Conservation (phyloP, 169 alveolate genomes). For the Cryptosporidium xiaoi region DNA sequence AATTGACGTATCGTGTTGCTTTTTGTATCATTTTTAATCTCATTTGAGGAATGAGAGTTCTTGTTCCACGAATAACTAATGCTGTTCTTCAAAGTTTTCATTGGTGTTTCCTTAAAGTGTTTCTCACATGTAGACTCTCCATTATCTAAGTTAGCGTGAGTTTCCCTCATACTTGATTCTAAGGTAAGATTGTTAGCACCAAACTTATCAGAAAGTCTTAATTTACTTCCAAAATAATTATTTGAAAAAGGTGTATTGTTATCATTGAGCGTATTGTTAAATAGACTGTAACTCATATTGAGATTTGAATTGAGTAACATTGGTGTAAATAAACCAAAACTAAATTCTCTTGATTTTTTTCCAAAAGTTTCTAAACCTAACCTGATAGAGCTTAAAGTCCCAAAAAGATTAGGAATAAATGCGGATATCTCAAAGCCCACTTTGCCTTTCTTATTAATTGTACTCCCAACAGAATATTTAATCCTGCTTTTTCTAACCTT, state of each 20-base stretch:
- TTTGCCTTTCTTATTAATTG: conserved; percentile 51
- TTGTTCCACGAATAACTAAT: conserved; percentile 62
- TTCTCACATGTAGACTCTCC: neutral
- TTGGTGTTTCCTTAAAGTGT: neutral
- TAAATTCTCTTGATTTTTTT: conserved; percentile 22
- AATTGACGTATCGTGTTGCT: conserved; percentile 20
- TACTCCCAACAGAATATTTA: conserved; percentile 46
- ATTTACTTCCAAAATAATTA: conserved; percentile 50
- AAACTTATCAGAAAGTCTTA: conserved; percentile 25
- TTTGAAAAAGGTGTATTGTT: conserved; percentile 24
- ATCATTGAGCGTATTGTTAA: conserved; percentile 10
- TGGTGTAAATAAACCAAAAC: conserved; percentile 39
- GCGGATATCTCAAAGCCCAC: conserved; percentile 70
- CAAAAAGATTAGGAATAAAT: conserved; percentile 49
- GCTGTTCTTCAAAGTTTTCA: conserved; percentile 44
- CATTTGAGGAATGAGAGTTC: neutral
- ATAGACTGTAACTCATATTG: conserved; percentile 52
- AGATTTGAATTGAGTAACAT: conserved; percentile 25
- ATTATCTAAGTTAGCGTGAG: neutral
- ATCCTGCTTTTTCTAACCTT: conserved; percentile 7
- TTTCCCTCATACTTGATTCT: conserved; percentile 51
- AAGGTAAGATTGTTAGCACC: conserved; percentile 4
- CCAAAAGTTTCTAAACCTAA: conserved; percentile 54
- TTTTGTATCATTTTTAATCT: neutral
- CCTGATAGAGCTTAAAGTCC: conserved; percentile 57